Base-by-base conservation (phyloP, 306 rosid genomes). In the Pyrus betulifolia region DNA sequence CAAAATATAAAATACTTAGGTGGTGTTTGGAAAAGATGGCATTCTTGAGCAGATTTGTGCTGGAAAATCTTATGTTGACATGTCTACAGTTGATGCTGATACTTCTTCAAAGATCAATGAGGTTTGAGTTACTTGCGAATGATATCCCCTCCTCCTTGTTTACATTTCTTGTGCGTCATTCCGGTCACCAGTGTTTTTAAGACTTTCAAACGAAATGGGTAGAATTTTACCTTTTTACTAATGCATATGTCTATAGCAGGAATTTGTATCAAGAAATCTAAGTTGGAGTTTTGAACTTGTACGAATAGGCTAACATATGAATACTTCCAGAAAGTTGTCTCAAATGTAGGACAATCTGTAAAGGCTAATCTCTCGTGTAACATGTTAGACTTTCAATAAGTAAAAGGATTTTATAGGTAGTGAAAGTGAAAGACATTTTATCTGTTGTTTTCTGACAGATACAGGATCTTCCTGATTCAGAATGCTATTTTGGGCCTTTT, bases 11-110 rank as follows among this genome's bases (percentile, higher is more conserved):
- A 76, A 60, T 71, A 19, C 22, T 19, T 67, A 91, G 97, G 95
- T 91, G 77, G 90, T 90, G 23, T 88, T 92, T 72, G 93, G 89
- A 60, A 81, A 87, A 74, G 85, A 88, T 78, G 97, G 96, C 67
- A 92, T 85, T 74, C 88, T 92, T 66, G 97, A 85, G 84, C 87
- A 92, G 83, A 84, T 88, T 72, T 67, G 72, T 60, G 64, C 71
- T 11, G 96, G 96, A 60, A 92, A 88, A 82, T 62, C 90, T 76
- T 92, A 92, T 71, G 80, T 90, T 58, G 97, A 92, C 85, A 90
- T 90, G 95, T 92, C 97, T 51, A 92, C 97, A 0, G 93, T 92
- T 46, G 93, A 90, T 84, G 90, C 90, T 40, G 89, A 78, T 74
- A 86, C 96, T 60, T 87, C 97, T 83, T 70, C 65, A 40, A 85